Evolutionary conservation across 805 yeast genomes (phyloP), one percentile per base, ranked within the genome.

Genomic region (Millerozyma miso): DNA sequence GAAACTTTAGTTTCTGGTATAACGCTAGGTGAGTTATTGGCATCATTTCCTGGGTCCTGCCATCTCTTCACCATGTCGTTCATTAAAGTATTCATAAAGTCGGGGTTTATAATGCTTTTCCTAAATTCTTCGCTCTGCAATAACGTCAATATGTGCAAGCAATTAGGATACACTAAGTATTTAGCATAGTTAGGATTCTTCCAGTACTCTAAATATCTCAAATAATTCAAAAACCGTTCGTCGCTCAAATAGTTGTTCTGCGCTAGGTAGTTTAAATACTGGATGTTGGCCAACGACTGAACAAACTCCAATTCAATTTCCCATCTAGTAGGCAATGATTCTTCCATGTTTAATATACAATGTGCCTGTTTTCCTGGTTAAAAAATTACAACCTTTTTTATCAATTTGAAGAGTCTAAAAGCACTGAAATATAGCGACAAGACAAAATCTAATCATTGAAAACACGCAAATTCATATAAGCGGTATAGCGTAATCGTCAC

Each of bases 281-380:
- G 96, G 36, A 91, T 81, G 61, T 91, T 93, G 2, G 96, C 88
- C 29, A 91, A 71, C 13, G 96, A 83, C 64, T 91, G 98, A 3
- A 91, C 95, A 64, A 91, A 91, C 77, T 86, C 97, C n/a, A 87
- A 71, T 53, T 87, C 96, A 17, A 87, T 79, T 55, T 87, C 96
- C 88, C 91, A 88, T 44, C 95, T 62, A 4, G 85, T 76, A n/a
- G 91, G 89, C n/a, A 79, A 67, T 19, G 56, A 51, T 17, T 50
- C 50, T 5, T 51, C 49, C 31, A 53, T 45, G 15, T 42, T 41
- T 23, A 33, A 43, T 32, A 16, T 6, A n/a, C n/a, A n/a, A n/a
- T n/a, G n/a, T n/a, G n/a, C n/a, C n/a, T n/a, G n/a, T 38, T 16
- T 33, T 33, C n/a, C n/a, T n/a, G n/a, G n/a, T n/a, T n/a, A n/a